Evolutionary conservation across 148 eudicot genomes (phyloP).

Genomic region (Camellia japonica): DNA sequence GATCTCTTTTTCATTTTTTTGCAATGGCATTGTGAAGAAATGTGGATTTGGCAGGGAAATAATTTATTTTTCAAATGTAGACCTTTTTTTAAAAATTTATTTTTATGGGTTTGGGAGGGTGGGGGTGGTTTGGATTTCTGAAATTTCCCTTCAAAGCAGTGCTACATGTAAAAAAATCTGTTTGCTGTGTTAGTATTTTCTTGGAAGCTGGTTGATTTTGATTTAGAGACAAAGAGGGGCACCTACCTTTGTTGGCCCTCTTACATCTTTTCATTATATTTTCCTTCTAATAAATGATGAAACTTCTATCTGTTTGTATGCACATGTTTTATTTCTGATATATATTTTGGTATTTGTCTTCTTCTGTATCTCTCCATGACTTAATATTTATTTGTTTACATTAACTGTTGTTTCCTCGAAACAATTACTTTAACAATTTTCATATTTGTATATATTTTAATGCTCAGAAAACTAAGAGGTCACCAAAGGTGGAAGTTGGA

Average conservation of each 20-base stretch:
- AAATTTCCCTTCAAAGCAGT: constrained; percentile 2
- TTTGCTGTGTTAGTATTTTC: background rate
- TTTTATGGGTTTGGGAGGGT: background rate
- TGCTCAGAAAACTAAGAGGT: constrained; percentile 78
- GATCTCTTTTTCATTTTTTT: background rate
- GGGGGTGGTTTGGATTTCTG: background rate
- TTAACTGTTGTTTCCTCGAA: background rate
- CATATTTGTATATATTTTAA: background rate
- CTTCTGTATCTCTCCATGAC: background rate
- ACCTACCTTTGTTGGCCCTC: background rate
- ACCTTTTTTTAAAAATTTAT: background rate
- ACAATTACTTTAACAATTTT: background rate
- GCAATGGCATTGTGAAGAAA: background rate
- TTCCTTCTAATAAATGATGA: background rate
- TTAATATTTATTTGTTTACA: background rate
- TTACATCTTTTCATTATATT: no score
- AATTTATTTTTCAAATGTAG: background rate
- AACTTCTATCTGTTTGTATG: background rate
- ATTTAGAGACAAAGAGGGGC: background rate
- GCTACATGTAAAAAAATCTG: background rate
- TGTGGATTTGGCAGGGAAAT: background rate
- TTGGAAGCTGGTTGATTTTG: constrained; percentile 5
- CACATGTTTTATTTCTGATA: background rate
- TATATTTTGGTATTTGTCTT: background rate
- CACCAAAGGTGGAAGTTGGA: constrained; percentile 95